Conservation (phyloP, 2,329 filamentous ascomycete genomes). For the Talaromyces amestolkiae region DNA sequence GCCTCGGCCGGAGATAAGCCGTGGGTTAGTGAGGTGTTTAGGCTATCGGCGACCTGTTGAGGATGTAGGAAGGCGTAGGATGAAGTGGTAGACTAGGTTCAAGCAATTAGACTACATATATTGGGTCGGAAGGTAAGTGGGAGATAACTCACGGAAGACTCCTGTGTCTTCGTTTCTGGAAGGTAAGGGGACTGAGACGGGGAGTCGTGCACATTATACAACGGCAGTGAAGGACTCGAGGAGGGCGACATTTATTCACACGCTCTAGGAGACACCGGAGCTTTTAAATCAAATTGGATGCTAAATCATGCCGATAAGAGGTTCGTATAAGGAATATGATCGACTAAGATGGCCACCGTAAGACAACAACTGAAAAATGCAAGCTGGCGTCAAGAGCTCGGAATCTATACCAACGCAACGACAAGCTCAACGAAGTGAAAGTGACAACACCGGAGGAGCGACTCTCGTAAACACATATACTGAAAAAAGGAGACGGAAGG, state of each 20-base stretch:
- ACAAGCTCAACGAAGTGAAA: background rate
- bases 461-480: background rate
- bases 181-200: conserved; percentile 32
- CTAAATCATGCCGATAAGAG: conserved; percentile 18
- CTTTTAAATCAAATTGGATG: conserved; percentile 14
- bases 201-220: conserved; percentile 51
- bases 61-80: conserved; percentile 67
- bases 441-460: background rate
- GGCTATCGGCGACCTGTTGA: conserved; percentile 70
- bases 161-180: conserved; percentile 29
- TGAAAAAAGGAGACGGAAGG: background rate
- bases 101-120: conserved; percentile 10
- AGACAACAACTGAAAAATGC: conserved; percentile 1
- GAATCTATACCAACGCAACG: background rate
- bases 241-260: conserved; percentile 62
- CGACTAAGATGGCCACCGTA: background rate
- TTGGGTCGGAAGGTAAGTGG: conserved; percentile 7
- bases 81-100: conserved; percentile 42
- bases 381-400: background rate
- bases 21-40: conserved; percentile 78
- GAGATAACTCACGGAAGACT: conserved; percentile 34
- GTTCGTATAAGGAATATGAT: background rate
- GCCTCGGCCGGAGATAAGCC: conserved; percentile 82
- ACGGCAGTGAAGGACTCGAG: conserved; percentile 57
- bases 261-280: conserved; percentile 29